A percentile compares a stretch with the other conserved stretches of the same genome.
Conservation (phyloP, 495 filamentous ascomycete species). For the Venustampulla echinocandica region DNA sequence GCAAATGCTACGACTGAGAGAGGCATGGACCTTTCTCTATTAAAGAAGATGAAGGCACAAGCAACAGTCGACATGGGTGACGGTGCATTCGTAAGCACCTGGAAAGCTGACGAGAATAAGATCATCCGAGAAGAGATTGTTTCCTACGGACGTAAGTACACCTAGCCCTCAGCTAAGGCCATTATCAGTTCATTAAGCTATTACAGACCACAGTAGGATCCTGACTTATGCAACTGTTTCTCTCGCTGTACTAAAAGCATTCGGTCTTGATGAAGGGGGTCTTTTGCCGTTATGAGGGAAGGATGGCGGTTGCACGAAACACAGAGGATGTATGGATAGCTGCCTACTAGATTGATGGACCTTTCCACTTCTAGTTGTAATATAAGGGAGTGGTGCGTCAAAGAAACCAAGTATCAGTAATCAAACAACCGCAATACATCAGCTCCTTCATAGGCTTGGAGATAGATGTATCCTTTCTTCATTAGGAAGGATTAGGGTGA, state of each 20-base stretch:
- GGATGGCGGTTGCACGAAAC: too few species aligned
- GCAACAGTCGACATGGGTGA: conserved; percentile 30
- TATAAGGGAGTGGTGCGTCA: too few species aligned
- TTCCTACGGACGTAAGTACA: conserved; percentile 44
- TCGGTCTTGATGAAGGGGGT: conserved; percentile 30
- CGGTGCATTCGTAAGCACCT: conserved; percentile 33
- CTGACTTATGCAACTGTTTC: conserved; percentile 45
- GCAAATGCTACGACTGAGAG: conserved; percentile 43
- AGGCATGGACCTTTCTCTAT: conserved; percentile 21
- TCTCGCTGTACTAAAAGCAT: conserved; percentile 56
- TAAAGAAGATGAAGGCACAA: conserved; percentile 33
- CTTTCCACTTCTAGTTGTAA: too few species aligned
- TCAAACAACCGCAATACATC: too few species aligned
- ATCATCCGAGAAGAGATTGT: conserved; percentile 45
- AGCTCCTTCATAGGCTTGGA: too few species aligned
- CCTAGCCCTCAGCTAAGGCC: background rate
- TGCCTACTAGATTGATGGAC: too few species aligned
- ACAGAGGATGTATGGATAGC: too few species aligned
- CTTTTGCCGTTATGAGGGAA: conserved; percentile 5
- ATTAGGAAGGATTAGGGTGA: too few species aligned
- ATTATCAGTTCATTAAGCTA: conserved; percentile 9
- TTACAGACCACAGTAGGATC: conserved; percentile 49
- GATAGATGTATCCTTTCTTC: too few species aligned
- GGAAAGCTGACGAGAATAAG: conserved; percentile 30
- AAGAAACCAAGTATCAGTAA: too few species aligned